phyloP scores from a whole-genome alignment of 2,329 filamentous ascomycete species.

The Cadophora gregata region DNA sequence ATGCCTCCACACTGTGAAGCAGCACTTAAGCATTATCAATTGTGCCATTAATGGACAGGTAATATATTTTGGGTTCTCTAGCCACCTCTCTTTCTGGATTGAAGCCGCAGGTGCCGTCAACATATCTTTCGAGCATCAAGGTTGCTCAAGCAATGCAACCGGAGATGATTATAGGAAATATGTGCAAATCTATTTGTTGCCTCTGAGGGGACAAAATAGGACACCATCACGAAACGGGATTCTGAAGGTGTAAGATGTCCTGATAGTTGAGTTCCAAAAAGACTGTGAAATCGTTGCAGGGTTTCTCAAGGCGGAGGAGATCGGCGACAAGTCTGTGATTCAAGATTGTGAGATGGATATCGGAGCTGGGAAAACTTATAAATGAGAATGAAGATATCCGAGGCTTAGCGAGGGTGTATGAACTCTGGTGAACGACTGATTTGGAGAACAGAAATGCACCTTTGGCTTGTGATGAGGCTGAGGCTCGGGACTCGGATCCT shows the following conservation, averaged over 20 bases:
- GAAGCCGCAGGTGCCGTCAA: too few relatives aligned
- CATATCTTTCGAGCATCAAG: too few relatives aligned
- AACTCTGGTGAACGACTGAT: conserved; percentile 16
- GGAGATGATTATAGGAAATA: neutral
- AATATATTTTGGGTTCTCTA: too few relatives aligned
- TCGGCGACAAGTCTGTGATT: conserved; percentile 58
- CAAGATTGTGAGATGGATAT: conserved; percentile 25
- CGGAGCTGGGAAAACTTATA: conserved; percentile 23
- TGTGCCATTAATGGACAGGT: too few relatives aligned
- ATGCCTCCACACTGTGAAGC: too few relatives aligned
- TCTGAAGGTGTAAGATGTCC: conserved; percentile 66
- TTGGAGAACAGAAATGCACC: conserved; percentile 17
- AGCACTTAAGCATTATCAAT: too few relatives aligned
- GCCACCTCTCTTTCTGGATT: too few relatives aligned
- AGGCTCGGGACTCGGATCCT: neutral
- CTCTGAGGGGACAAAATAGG: conserved; percentile 2
- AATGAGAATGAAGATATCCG: conserved; percentile 15
- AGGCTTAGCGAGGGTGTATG: conserved; percentile 25
- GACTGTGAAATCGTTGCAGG: conserved; percentile 64
- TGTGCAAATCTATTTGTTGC: neutral
- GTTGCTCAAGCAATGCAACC: neutral
- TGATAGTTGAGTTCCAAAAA: conserved; percentile 58
- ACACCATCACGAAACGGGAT: neutral
- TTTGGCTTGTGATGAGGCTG: conserved; percentile 23
- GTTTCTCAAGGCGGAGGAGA: conserved; percentile 65